Conservation (phyloP, 1,284 basidiomycete genomes). For the Tausonia pullulans region DNA sequence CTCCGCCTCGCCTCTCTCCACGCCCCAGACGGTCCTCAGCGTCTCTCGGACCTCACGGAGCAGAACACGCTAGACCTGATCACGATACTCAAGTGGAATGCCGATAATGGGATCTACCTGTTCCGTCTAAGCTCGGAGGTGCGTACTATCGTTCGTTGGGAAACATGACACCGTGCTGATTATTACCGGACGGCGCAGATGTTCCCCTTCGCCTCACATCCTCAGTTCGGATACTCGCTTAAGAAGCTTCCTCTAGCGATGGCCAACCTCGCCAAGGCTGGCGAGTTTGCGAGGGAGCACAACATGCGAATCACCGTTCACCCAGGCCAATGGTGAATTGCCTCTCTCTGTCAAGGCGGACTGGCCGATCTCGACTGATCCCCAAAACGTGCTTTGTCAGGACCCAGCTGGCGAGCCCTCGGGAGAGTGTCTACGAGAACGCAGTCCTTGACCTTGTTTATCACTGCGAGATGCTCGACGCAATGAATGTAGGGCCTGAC, state of each 20-base stretch:
- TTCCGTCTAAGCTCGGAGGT: slow-evolving; percentile 26
- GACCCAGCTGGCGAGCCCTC: slow-evolving; percentile 71
- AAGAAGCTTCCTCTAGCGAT: slow-evolving; percentile 30
- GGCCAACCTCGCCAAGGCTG: slow-evolving; percentile 38
- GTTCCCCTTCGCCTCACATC: slow-evolving; percentile 83
- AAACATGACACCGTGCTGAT: not conserved
- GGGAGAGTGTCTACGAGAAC: slow-evolving; percentile 56
- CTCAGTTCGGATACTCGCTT: slow-evolving; percentile 64
- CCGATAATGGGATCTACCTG: slow-evolving; percentile 25
- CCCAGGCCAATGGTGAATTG: slow-evolving; percentile 52
- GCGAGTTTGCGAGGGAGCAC: slow-evolving; percentile 60
- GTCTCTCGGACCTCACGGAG: slow-evolving; percentile 62
- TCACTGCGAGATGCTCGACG: slow-evolving; percentile 73
- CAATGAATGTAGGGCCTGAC: slow-evolving; percentile 49
- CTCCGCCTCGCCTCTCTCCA: slow-evolving; percentile 57
- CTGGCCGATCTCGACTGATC: not conserved
- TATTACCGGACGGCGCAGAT: slow-evolving; percentile 43
- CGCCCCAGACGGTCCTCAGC: slow-evolving; percentile 66
- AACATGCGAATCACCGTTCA: slow-evolving; percentile 76
- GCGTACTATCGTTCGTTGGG: not conserved
- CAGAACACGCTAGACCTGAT: slow-evolving; percentile 62
- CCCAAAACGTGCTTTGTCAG: slow-evolving; percentile 19
- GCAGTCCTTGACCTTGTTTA: slow-evolving; percentile 69
- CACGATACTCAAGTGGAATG: slow-evolving; percentile 45
- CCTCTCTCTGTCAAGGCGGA: no score